Evolutionary conservation across 2,329 filamentous ascomycete species (phyloP).

Genomic region (Septoria linicola): DNA sequence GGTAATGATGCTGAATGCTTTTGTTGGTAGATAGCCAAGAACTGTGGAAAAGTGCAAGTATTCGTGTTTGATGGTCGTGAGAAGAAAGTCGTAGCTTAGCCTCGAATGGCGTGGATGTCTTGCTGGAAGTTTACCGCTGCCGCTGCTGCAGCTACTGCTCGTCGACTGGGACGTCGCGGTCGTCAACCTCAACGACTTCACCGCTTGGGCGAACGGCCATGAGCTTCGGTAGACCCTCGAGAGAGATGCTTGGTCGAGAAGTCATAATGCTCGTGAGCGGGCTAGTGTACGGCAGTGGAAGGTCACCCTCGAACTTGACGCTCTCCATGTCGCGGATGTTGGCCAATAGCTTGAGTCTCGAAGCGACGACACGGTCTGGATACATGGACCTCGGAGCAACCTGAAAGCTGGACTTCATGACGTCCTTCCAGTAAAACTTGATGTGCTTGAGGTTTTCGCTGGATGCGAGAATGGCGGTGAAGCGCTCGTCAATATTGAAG

Average conservation of each 20-base stretch:
- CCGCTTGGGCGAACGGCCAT: slow-evolving; percentile 13
- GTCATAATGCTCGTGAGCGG: slow-evolving; percentile 26
- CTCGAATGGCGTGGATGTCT: too few species aligned
- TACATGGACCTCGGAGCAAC: slow-evolving; percentile 19
- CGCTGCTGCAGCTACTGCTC: too few species aligned
- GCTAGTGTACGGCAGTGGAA: slow-evolving; percentile 28
- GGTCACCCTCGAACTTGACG: slow-evolving; percentile 30
- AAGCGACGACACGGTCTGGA: slow-evolving; percentile 30
- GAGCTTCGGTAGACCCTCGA: slow-evolving; percentile 17
- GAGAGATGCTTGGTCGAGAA: not conserved
- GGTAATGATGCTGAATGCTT: too few species aligned
- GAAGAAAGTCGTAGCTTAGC: too few species aligned
- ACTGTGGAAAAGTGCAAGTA: too few species aligned
- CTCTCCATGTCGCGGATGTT: slow-evolving; percentile 26
- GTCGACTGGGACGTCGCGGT: slow-evolving; percentile 4
- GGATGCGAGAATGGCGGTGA: slow-evolving; percentile 20
- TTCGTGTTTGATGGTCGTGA: too few species aligned
- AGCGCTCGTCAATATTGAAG: slow-evolving; percentile 22
- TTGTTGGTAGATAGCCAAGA: too few species aligned
- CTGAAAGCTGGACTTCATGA: slow-evolving; percentile 23
- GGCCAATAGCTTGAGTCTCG: slow-evolving; percentile 23
- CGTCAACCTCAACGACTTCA: slow-evolving; percentile 16
- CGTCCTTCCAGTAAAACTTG: slow-evolving; percentile 27
- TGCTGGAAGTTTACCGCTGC: too few species aligned
- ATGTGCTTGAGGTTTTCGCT: slow-evolving; percentile 23